Evolutionary conservation across 306 rosid genomes (phyloP).

Genomic region (Hippophae tibetana): DNA sequence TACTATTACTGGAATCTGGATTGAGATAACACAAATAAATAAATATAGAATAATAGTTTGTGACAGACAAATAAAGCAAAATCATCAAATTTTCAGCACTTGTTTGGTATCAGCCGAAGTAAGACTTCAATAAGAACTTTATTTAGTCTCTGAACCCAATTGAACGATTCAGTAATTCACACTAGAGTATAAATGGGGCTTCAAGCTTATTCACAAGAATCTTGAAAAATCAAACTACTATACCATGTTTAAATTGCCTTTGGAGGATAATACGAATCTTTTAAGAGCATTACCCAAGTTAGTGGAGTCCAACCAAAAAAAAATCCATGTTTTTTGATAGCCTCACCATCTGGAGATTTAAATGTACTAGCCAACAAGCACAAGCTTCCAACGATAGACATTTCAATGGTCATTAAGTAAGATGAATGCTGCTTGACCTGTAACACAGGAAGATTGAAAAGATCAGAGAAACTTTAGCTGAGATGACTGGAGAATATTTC

Average conservation of each 20-base stretch:
- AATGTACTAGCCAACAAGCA: constrained; percentile 66
- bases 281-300: constrained; percentile 54
- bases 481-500: constrained; percentile 2
- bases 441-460: constrained; percentile 16
- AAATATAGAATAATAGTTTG: constrained; percentile 7
- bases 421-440: constrained; percentile 96
- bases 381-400: constrained; percentile 84
- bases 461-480: constrained; percentile 13
- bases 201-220: not conserved
- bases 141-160: constrained; percentile 4
- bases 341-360: constrained; percentile 91
- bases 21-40: constrained; percentile 6
- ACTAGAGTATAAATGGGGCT: not conserved
- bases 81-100: not conserved
- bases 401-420: constrained; percentile 91
- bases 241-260: not conserved
- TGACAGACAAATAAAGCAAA: constrained; percentile 1
- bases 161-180: constrained; percentile 4
- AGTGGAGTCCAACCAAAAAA: constrained; percentile 80
- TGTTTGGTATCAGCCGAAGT: not conserved
- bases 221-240: not conserved
- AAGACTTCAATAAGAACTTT: not conserved
- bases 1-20: constrained; percentile 73
- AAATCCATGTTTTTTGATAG: constrained; percentile 62
- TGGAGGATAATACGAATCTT: not conserved